phyloP scores from a whole-genome alignment of 805 yeast species.

The Yarrowia porcina region DNA sequence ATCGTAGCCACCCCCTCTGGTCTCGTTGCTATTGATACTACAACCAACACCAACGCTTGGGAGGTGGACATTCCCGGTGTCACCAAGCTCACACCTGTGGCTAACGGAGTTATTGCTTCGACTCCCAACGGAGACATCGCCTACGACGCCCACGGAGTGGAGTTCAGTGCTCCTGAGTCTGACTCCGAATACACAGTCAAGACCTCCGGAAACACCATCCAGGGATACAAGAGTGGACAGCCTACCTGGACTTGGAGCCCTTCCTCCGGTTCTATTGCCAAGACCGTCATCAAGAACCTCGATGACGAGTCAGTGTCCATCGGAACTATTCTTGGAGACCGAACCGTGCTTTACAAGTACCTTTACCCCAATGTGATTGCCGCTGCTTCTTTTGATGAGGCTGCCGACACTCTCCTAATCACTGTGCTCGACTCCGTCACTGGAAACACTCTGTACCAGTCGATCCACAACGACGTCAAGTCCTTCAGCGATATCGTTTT shows the following conservation, averaged over 20 bases:
- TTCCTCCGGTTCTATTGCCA: conserved; percentile 42
- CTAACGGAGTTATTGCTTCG: background rate
- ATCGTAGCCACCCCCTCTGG: conserved; percentile 35
- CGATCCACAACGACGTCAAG: conserved; percentile 44
- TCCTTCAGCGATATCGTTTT: conserved; percentile 51
- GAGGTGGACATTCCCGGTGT: background rate
- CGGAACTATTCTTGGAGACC: conserved; percentile 66
- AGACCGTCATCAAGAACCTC: conserved; percentile 43
- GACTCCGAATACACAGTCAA: conserved; percentile 27
- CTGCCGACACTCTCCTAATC: conserved; percentile 41
- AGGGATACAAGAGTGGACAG: conserved; percentile 28
- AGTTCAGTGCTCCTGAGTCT: conserved; percentile 3
- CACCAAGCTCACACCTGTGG: conserved; percentile 2
- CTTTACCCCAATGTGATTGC: conserved; percentile 65
- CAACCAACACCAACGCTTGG: conserved; percentile 24
- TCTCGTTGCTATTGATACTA: conserved; percentile 28
- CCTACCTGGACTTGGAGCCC: conserved; percentile 44
- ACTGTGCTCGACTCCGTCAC: conserved; percentile 64
- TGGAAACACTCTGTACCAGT: conserved; percentile 57
- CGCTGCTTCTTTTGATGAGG: conserved; percentile 45
- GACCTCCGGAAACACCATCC: conserved; percentile 24
- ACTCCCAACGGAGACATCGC: background rate
- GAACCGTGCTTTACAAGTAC: conserved; percentile 79
- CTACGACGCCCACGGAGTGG: conserved; percentile 23
- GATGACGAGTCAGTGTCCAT: conserved; percentile 50